Evolutionary conservation across 202 grass and related monocot species (phyloP).

Genomic region (Zoysia matrella): DNA sequence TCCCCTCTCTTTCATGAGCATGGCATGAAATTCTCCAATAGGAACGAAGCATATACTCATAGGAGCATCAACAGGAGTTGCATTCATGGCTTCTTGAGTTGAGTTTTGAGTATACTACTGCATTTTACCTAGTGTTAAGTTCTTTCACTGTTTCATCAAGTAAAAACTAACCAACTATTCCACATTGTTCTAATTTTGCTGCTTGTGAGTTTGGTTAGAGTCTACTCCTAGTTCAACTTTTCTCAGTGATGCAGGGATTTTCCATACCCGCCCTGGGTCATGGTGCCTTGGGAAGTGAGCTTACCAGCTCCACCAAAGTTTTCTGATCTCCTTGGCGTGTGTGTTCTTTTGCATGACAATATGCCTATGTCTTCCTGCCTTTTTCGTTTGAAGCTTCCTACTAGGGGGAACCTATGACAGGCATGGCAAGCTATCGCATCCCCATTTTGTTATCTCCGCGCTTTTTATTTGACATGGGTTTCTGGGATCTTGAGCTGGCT

Average conservation of each 20-base stretch:
- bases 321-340: slow-evolving; percentile 54
- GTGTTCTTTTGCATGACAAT: slow-evolving; percentile 58
- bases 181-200: neutral
- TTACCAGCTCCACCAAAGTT: slow-evolving; percentile 60
- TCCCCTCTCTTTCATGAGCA: slow-evolving; percentile 56
- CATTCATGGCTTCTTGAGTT: slow-evolving; percentile 53
- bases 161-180: neutral
- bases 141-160: slow-evolving; percentile 46
- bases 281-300: slow-evolving; percentile 45
- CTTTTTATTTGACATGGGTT: slow-evolving; percentile 57
- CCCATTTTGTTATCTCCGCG: neutral
- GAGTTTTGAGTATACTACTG: neutral
- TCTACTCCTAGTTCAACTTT: neutral
- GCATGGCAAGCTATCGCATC: slow-evolving; percentile 35
- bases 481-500: slow-evolving; percentile 64
- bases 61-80: slow-evolving; percentile 54
- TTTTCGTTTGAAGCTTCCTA: slow-evolving; percentile 53
- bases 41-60: slow-evolving; percentile 43
- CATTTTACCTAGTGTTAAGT: neutral
- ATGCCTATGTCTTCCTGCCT: slow-evolving; percentile 39
- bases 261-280: neutral
- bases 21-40: slow-evolving; percentile 62
- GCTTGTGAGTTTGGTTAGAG: slow-evolving; percentile 11
- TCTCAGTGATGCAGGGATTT: neutral
- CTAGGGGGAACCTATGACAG: slow-evolving; percentile 46